Evolutionary conservation across 2,329 filamentous ascomycete genomes (phyloP), one percentile per base, ranked within the genome.

Genomic region (Acephala macrosclerotiorum): DNA sequence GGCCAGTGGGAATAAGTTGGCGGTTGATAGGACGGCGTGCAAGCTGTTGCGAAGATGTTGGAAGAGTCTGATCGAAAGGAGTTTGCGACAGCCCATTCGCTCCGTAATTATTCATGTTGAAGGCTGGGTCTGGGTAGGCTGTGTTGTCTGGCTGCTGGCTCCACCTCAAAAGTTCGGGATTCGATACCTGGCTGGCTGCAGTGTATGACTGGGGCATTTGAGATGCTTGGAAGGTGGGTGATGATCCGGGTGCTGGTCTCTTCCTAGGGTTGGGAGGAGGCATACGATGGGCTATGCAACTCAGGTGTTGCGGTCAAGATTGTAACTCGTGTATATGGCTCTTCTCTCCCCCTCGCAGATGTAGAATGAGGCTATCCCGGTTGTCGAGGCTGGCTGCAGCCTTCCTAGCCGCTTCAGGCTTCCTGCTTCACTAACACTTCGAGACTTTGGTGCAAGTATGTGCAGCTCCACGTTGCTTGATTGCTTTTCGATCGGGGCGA

Each of bases 191-290:
- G 67, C 75, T 76, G 66, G 78, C 75, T 71, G 78, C 76, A 68
- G 83, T 77, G 57, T 82, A 83, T 64, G 82, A 79, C 67, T 85
- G 82, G 64, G 85, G 84, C 74, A 85, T 79, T 70, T 81, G 81
- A 45, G 82, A 81, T 58, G 82, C 75, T 38, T 88, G 86, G 25
- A 85, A 80, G 70, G 86, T 80, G n/a, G 92, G 90, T 42, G 87
- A 85, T 68, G 89, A 82, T 76, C 90, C 91, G 64, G 92, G 90
- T 56, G 92, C 91, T 71, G 90, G 83, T 77, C 92, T 86, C 82
- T 96, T 96, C 78, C 91, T 80, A 22, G 84, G 77, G 69, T 86
- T 86, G 55, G 81, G 79, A 64, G 85, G 69, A 75, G 74, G 68
- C 75, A 75, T 76, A 33, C 58, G 68, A 66, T 36, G 58, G 66